A percentile compares a stretch with the other conserved stretches of the same genome.
These are phyloP conservation scores for Salix exigua DNA, from an alignment of 345 rosid genomes.

Conservation along the genomic window DNA sequence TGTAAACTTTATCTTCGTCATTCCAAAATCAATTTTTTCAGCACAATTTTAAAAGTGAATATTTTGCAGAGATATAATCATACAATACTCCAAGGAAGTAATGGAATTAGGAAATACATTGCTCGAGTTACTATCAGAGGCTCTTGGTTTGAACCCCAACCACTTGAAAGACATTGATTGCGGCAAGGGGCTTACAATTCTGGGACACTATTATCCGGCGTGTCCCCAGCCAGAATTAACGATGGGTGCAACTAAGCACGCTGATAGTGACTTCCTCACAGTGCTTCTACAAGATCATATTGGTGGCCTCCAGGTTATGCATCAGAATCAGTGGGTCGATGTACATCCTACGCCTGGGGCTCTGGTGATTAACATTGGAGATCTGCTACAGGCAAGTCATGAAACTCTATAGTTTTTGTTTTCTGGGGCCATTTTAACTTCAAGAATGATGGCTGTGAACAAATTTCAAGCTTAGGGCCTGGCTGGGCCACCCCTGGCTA, in stretches of 20 bases:
- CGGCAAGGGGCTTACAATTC: slow-evolving; percentile 14
- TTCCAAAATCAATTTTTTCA: too few species aligned
- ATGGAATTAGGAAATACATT: slow-evolving; percentile 6
- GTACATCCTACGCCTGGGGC: slow-evolving; percentile 20
- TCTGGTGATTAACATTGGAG: slow-evolving; percentile 29
- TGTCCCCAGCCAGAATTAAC: slow-evolving; percentile 43
- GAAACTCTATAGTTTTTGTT: too few species aligned
- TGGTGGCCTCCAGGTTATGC: slow-evolving; percentile 39
- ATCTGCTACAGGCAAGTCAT: slow-evolving; percentile 24
- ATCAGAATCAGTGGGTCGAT: slow-evolving; percentile 29
- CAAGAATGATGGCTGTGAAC: too few species aligned
- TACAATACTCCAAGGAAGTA: slow-evolving; percentile 21
- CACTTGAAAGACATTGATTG: slow-evolving; percentile 25
- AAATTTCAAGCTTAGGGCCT: too few species aligned
- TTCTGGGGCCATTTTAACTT: too few species aligned
- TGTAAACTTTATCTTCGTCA: slow-evolving; percentile 10
- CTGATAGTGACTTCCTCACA: slow-evolving; percentile 27
- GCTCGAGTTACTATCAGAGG: slow-evolving; percentile 34
- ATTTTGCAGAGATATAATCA: slow-evolving; percentile 27
- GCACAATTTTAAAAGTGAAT: slow-evolving; percentile 2
- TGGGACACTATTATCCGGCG: slow-evolving; percentile 39
- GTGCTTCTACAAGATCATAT: slow-evolving; percentile 35
- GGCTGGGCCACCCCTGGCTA: too few species aligned
- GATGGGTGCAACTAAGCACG: slow-evolving; percentile 27
- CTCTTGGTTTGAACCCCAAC: slow-evolving; percentile 27